These are phyloP conservation scores for Physcia stellaris DNA, from an alignment of 495 filamentous ascomycete genomes.

Conservation along the genomic window DNA sequence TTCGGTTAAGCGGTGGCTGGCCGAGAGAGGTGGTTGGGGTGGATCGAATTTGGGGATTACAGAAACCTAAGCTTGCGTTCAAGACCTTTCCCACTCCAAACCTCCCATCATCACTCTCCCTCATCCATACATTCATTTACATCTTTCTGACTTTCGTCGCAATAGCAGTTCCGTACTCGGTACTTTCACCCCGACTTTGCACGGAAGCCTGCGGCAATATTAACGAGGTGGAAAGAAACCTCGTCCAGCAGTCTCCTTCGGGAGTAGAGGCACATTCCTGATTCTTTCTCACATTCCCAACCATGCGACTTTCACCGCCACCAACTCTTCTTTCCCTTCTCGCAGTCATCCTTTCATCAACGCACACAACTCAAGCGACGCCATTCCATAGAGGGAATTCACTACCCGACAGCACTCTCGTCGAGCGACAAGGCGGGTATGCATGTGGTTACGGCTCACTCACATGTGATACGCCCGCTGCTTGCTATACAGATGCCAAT, in stretches of 20 bases:
- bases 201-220: too few relatives aligned
- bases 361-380: slow-evolving; percentile 16
- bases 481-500: slow-evolving; percentile 48
- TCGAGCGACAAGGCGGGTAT: slow-evolving; percentile 42
- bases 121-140: slow-evolving; percentile 1
- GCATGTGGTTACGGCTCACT: slow-evolving; percentile 56
- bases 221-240: neutral
- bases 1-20: slow-evolving; percentile 6
- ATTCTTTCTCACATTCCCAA: slow-evolving; percentile 2
- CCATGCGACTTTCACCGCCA: slow-evolving; percentile 16
- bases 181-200: too few relatives aligned
- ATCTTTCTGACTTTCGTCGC: neutral
- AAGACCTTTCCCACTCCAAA: neutral
- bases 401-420: slow-evolving; percentile 25
- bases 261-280: neutral
- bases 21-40: slow-evolving; percentile 2
- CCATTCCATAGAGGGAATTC: slow-evolving; percentile 11
- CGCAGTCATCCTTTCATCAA: slow-evolving; percentile 21
- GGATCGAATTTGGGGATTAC: slow-evolving; percentile 1
- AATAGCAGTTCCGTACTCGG: neutral
- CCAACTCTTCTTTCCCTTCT: slow-evolving; percentile 18
- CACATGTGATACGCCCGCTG: slow-evolving; percentile 48
- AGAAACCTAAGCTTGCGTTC: neutral
- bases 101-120: neutral
- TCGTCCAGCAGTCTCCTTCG: neutral